Conservation (phyloP, 2,329 filamentous ascomycete species). For the Triangularia setosa region DNA sequence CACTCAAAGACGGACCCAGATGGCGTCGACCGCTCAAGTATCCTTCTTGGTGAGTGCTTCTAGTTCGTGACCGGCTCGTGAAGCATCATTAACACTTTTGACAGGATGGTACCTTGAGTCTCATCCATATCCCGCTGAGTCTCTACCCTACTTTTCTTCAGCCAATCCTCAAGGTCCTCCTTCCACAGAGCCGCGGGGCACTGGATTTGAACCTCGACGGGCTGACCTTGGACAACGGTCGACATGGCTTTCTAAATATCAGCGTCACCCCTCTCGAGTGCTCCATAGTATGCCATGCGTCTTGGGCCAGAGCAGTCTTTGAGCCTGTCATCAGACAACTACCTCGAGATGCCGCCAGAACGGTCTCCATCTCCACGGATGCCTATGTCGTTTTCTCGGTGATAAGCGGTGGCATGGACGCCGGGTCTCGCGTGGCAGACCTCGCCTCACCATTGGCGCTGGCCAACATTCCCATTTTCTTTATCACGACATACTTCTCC, state of each 20-base stretch:
- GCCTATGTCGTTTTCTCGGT: conserved; percentile 87
- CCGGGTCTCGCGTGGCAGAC: conserved; percentile 86
- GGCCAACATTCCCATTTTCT: conserved; percentile 93
- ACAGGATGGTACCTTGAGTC: conserved; percentile 78
- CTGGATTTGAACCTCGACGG: conserved; percentile 22
- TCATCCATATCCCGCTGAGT: conserved; percentile 84
- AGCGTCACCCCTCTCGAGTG: conserved; percentile 90
- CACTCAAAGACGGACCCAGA: neutral
- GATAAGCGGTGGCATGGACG: conserved; percentile 83
- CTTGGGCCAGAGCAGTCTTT: conserved; percentile 72
- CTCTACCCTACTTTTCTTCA: conserved; percentile 77
- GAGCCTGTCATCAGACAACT: conserved; percentile 64
- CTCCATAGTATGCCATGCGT: conserved; percentile 81
- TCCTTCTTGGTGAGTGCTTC: conserved; percentile 50
- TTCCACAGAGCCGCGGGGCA: conserved; percentile 52
- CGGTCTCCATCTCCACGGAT: conserved; percentile 73
- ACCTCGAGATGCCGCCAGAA: conserved; percentile 46
- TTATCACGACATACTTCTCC: conserved; percentile 97
- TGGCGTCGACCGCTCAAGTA: conserved; percentile 54
- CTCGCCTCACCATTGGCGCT: conserved; percentile 85
- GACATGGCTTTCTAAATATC: conserved; percentile 85
- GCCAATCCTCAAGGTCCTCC: conserved; percentile 78
- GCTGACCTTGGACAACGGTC: conserved; percentile 43
- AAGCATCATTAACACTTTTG: neutral
- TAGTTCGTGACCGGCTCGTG: conserved; percentile 6